Percentiles rank a stretch among this genome's conserved stretches.
Conservation (phyloP, 2,329 filamentous ascomycete species). For the Epichloe brachyelytri region DNA sequence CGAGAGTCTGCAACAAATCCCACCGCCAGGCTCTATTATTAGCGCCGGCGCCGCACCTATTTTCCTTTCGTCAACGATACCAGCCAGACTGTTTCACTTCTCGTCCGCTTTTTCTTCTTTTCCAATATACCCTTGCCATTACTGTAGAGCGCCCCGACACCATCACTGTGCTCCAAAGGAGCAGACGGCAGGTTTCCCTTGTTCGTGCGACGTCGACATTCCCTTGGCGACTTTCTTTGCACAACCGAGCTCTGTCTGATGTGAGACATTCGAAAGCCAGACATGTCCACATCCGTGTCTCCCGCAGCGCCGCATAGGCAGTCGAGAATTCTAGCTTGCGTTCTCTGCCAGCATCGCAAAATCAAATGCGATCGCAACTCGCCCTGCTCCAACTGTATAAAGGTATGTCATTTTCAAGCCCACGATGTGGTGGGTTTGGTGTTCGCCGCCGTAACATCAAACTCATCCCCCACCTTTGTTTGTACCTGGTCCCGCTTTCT, state of each 20-base stretch:
- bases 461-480: background rate
- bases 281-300: constrained; percentile 20
- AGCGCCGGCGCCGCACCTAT: too few species aligned
- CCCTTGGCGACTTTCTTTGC: background rate
- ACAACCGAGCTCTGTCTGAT: constrained; percentile 12
- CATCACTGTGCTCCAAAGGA: too few species aligned
- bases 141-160: too few species aligned
- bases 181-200: too few species aligned
- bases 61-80: too few species aligned
- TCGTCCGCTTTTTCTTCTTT: too few species aligned
- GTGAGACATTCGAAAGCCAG: constrained; percentile 13
- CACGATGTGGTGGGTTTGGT: background rate
- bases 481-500: background rate
- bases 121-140: too few species aligned
- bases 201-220: background rate
- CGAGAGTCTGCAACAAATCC: too few species aligned
- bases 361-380: constrained; percentile 49
- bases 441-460: background rate
- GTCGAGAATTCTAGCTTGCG: constrained; percentile 37
- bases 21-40: too few species aligned
- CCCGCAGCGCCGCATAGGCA: constrained; percentile 23
- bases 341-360: constrained; percentile 48
- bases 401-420: constrained; percentile 27
- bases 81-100: too few species aligned
- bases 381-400: constrained; percentile 47